phyloP scores from a whole-genome alignment of 2,329 filamentous ascomycete genomes.

The Grosmannia penicillata region DNA sequence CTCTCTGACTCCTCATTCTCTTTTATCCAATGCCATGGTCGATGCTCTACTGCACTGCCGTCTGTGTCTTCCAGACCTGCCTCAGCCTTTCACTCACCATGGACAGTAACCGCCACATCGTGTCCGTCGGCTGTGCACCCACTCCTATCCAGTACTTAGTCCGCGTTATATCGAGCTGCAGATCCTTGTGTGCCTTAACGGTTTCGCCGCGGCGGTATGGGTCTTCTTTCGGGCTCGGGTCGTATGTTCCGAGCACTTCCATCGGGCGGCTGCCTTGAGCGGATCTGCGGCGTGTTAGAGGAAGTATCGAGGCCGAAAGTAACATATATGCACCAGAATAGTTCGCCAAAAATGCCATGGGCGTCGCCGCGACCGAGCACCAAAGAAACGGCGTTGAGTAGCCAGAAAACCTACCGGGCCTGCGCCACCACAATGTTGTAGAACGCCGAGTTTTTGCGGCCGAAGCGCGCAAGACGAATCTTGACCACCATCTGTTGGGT shows the following conservation, averaged over 20 bases:
- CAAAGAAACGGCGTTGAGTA: no score
- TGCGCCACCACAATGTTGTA: constrained; percentile 97
- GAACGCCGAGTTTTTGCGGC: constrained; percentile 72
- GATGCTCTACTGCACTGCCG: no score
- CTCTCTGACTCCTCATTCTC: no score
- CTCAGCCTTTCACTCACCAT: constrained; percentile 45
- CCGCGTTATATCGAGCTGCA: constrained; percentile 66
- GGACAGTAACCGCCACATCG: constrained; percentile 70
- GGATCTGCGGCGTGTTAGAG: constrained; percentile 36
- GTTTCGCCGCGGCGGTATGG: constrained; percentile 30
- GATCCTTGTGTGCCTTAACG: constrained; percentile 74
- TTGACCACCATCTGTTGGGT: constrained; percentile 70
- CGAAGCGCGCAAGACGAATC: constrained; percentile 88
- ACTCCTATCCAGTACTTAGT: constrained; percentile 96
- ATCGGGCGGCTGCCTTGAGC: constrained; percentile 79
- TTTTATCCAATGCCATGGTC: no score
- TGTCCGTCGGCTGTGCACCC: constrained; percentile 84
- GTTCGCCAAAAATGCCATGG: no score
- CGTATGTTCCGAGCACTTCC: constrained; percentile 78
- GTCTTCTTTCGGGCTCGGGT: constrained; percentile 49
- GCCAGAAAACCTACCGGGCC: constrained; percentile 51
- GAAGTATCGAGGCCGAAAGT: neutral
- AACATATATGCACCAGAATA: no score
- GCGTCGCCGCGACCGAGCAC: no score
- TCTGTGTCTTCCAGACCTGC: neutral